Evolutionary conservation across 1,284 basidiomycete genomes (phyloP), one percentile per base, ranked within the genome.

Genomic region (Flammula alnicola): DNA sequence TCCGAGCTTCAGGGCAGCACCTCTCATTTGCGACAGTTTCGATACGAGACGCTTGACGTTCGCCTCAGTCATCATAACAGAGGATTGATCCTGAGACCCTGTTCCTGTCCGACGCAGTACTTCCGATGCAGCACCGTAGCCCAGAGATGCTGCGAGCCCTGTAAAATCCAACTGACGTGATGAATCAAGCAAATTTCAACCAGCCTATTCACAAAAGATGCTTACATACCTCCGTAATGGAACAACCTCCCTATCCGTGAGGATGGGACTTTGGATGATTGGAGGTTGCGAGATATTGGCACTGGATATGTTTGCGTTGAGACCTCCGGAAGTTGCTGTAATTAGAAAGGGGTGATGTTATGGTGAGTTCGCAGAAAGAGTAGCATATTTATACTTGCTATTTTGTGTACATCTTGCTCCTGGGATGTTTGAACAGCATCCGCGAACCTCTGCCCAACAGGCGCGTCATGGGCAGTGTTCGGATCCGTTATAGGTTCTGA

Each of bases 1-100:
- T 0, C 96, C 96, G 1, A 99, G 73, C 72, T 99, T 99, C 51
- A 99, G 76, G 0, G 96, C 97, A 0, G 97, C 96, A 0, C 96
- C 96, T 14, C 96, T 79, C 96, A 99, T 98, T 61, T 88, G 84
- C 0, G 92, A 90, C 11, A 99, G 77, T 63, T 97, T 98, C 7
- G 88, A 86, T 0, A 99, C 96, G 0, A 99, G 77, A 2, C 96
- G 82, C 43, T 87, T 85, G 45, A 98, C 81, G 64, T 99, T 97
- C 1, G 88, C 84, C 65, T 95, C 93, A 2, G 88, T 91, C 82
- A 96, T 82, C 68, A 97, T 86, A 4, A 93, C 67, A 2, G 72
- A 70, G 51, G 29, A 66, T 54, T 56, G 70, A 54, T 59, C 71
- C 39, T 54, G 72, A 19, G 55, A 68, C 41, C 59, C 71, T 55